These are phyloP conservation scores for Chlorella sp. DNA, from an alignment of 139 green algal genomes.

Conservation along the genomic window DNA sequence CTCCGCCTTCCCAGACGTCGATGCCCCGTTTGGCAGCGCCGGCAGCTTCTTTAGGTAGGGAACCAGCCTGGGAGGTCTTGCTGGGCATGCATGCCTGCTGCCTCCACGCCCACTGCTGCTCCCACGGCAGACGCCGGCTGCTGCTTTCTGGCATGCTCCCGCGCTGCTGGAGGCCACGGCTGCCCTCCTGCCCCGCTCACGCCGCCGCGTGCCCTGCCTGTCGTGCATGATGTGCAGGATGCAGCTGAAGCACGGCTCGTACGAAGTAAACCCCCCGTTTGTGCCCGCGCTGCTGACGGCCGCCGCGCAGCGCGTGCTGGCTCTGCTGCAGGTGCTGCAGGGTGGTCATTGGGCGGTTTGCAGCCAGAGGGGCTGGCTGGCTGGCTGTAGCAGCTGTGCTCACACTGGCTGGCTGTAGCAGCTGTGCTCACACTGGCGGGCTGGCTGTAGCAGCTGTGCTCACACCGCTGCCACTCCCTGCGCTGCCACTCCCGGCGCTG, in stretches of 20 bases:
- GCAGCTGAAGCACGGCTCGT: not conserved
- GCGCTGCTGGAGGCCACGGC: not conserved
- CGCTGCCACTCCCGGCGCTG: not conserved
- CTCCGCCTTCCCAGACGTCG: not conserved
- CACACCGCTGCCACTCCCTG: not conserved
- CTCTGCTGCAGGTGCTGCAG: not conserved
- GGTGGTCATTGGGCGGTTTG: too few relatives aligned
- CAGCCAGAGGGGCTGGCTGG: too few relatives aligned
- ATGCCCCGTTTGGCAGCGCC: not conserved
- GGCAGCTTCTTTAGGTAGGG: constrained; percentile 1
- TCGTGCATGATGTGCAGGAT: not conserved
- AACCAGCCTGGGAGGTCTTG: too few relatives aligned
- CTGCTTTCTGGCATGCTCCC: not conserved
- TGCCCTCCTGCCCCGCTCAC: not conserved
- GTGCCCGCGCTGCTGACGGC: constrained; percentile 2
- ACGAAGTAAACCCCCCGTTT: not conserved
- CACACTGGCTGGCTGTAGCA: not conserved
- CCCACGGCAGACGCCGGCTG: too few relatives aligned
- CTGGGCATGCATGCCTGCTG: too few relatives aligned
- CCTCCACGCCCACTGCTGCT: too few relatives aligned
- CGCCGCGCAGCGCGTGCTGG: not conserved
- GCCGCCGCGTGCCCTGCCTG: not conserved
- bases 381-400: not conserved
- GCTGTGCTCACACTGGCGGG: too few relatives aligned
- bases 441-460: not conserved